Base-by-base conservation (phyloP, 1,284 basidiomycete species). In the Pulveroboletus sp. region DNA sequence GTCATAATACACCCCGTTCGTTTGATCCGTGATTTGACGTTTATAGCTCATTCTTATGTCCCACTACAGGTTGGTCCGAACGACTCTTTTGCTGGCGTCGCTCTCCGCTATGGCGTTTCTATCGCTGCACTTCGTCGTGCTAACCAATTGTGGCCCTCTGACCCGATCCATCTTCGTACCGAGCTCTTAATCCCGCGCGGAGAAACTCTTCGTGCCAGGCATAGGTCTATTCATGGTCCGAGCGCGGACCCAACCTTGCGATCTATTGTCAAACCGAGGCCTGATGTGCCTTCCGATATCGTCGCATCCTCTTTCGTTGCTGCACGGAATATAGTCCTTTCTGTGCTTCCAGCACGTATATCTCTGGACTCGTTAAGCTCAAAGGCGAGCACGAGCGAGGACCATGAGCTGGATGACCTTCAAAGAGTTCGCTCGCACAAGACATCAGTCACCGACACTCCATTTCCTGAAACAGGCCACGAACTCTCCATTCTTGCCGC, bases 121-220 rank as follows among this genome's bases (percentile, higher is more conserved):
- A 77, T 96, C 47, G 81, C 91, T 15, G 86, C 89, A n/a, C 79
- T 98, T 15, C 86, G 94, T 45, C 82, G 85, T 62, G 86, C 86
- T 40, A 98, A 98, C 73, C 92, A 94, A 61, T 78, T 98, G 6
- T 97, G 94, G 94, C 74, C 91, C 2, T 89, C 90, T 17, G 95
- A 97, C 70, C 82, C 92, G 1, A 89, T 98, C 47, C 92, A 96
- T 72, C 80, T 94, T 35, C 88, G 94, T 39, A 86, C 86, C 42
- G 79, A 85, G 10, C 82, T 98, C 43, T 87, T 91, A 66, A 89
- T 97, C 56, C 94, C 94, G 2, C 59, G 52, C 2, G 60, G 61
- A 17, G 44, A 67, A 17, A 22, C 39, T 11, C 43, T 53, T 44
- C 57, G 49, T 4, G 4, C 22, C 5, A 52, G 53, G 39, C 40